Evolutionary conservation across 2,329 filamentous ascomycete genomes (phyloP), one percentile per base, ranked within the genome.

Genomic region (Cryphonectria nitschkei): DNA sequence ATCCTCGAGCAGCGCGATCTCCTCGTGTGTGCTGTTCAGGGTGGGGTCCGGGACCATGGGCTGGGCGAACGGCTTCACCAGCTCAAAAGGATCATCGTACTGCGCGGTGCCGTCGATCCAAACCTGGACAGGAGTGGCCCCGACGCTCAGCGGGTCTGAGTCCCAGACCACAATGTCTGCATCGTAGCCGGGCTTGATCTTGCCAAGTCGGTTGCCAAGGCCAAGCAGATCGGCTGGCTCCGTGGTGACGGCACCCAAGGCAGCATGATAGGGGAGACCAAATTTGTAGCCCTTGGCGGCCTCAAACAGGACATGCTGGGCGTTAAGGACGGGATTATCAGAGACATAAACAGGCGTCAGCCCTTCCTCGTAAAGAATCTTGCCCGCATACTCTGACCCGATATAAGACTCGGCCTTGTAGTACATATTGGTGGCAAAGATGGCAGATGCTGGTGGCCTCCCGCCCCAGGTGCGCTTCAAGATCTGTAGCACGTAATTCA

Each of bases 401-500:
- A 87, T 82, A 74, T 90, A 91, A 0, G 89, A 82, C 79, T 93
- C 91, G 1, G 86, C 83, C 79, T 93, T 92, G 84, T 92, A 93
- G 78, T 87, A 91, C 88, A 92, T 92, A 77, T 90, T 91, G 76
- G 92, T 90, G 13, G 90, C 90, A 75, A 93, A 93, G 3, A 92
- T 81, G n/a, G 87, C 90, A 22, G 84, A 86, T 3, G 84, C 86
- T n/a, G 86, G 87, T 22, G 86, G 78, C 0, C 83, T 82, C 16
- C 82, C 84, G 19, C 87, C 87, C 80, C 84, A 89, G 0, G 85
- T 85, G 65, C 87, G 83, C 75, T 88, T 88, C 3, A 89, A 81
- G 37, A 89, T 86, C 83, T 85, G 14, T 4, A 29, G n/a, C 26
- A 32, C 26, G 19, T 13, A 43, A 4, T 64, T 32, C 3, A 3